phyloP scores from a whole-genome alignment of 768 basidiomycete species.

The Dendrothele bispora region DNA sequence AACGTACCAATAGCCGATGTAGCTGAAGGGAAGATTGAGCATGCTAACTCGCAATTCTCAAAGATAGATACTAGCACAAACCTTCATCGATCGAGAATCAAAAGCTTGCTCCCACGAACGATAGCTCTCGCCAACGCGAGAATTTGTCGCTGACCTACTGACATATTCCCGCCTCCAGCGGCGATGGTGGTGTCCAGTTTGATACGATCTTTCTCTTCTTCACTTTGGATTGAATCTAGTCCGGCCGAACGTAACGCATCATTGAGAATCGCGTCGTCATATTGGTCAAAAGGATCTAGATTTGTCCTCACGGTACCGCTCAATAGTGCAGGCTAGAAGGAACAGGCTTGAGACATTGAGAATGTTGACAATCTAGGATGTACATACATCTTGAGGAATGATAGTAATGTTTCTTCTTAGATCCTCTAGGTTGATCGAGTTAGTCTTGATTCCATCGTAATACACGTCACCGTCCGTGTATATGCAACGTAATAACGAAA shows the following conservation, averaged over 20 bases:
- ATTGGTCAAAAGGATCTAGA: conserved; percentile 64
- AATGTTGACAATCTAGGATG: neutral
- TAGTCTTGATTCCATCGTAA: conserved; percentile 40
- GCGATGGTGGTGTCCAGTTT: conserved; percentile 45
- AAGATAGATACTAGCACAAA: conserved; percentile 25
- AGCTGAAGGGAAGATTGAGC: conserved; percentile 32
- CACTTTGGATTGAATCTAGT: conserved; percentile 36
- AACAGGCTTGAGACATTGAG: neutral
- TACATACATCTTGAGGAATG: conserved; percentile 29
- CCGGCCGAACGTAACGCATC: conserved; percentile 40
- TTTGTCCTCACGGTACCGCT: conserved; percentile 64
- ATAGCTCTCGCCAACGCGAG: conserved; percentile 66
- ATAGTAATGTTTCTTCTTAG: conserved; percentile 45
- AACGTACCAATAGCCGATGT: conserved; percentile 49
- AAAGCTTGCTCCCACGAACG: conserved; percentile 55
- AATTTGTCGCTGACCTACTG: conserved; percentile 75
- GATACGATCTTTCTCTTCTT: conserved; percentile 48
- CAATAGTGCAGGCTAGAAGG: conserved; percentile 48
- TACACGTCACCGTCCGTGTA: conserved; percentile 39
- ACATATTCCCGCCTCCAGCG: conserved; percentile 68
- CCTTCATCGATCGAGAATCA: conserved; percentile 69
- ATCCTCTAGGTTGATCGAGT: conserved; percentile 41
- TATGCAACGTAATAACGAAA: conserved; percentile 43
- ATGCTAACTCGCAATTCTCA: conserved; percentile 16
- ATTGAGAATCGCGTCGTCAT: conserved; percentile 48